Base-by-base conservation (phyloP, 805 yeast species). In the Debaryomyces castellii region DNA sequence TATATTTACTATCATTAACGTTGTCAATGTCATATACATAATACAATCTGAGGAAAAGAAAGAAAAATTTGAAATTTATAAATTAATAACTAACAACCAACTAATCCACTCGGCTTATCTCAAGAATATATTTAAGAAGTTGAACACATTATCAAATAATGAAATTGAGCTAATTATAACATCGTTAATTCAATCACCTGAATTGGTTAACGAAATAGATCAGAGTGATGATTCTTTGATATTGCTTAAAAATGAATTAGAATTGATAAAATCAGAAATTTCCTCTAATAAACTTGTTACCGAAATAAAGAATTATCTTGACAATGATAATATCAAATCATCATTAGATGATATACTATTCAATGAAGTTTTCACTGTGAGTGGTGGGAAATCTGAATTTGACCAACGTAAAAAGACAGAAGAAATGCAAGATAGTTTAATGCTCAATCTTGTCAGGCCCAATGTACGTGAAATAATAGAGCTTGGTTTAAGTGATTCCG, bases 401-500 rank as follows among this genome's bases (percentile, higher is more conserved):
- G 38, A 47, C 30, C 58, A 67, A 32, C 66, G 66, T 44, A 76
- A 71, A 40, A 69, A 68, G 45, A 58, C 69, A 28, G 68, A 69
- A 46, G 77, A 72, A 43, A 71, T 69, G 48, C 59, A 59, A 46
- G 67, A 62, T 35, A 69, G 71, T 40, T 52, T 71, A 35, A 66
- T 71, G 73, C 58, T 69, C 23, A 61, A 60, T 39, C 55, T 71
- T 27, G 41, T 71, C 22, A 54, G 76, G 30, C 77, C 77, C 3
- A 62, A 60, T 33, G 52, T 63, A 21, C 53, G 77, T 36, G 50
- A 58, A 10, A 53, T 53, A 2, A 46, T 72, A 16, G 76, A 68
- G 46, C 40, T 41, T 9, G 66, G 62, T 1, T 50, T 72, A 44
- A 67, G 65, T 36, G 66, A 63, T 47, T 62, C 69, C 8, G 56